Evolutionary conservation across 2,329 filamentous ascomycete genomes (phyloP), one percentile per base, ranked within the genome.

Genomic region (Rhynchosporium secalis): DNA sequence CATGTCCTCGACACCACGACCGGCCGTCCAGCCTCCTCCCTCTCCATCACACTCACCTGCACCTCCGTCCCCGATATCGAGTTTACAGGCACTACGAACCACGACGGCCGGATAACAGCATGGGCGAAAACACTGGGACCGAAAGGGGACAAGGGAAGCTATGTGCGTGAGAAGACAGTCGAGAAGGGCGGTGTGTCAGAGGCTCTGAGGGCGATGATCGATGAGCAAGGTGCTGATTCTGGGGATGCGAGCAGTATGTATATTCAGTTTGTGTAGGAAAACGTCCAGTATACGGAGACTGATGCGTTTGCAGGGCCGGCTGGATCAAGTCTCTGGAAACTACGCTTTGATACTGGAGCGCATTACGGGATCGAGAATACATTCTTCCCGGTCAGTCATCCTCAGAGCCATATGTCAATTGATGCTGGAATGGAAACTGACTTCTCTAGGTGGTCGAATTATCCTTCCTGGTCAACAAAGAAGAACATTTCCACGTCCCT

Each of bases 1-100:
- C 91, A 95, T 80, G 85, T 93, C 76, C 90, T 95, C 75, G 90
- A 95, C 80, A 94, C 90, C 10, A 84, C 86, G n/a, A 78, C 83
- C 65, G 91, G 91, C 72, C 82, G 82, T 62, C 91, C 91, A 28
- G 91, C 85, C 15, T 76, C 81, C 61, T 79, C 80, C 65, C 84
- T 95, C 70, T 81, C 81, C 67, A 89, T 93, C 62, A 85, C 70
- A 15, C 56, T 70, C 62, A 47, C 62, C 72, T 62, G 63, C 73
- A 12, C 65, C 69, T 75, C 61, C 62, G 65, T 70, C 70, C 73
- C 68, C 64, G 52, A 69, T 73, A 12, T 77, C 71, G 76, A 79
- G 56, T 91, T 90, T 75, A 83, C 82, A 70, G 86, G 83, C n/a
- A 80, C 77, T 54, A 94, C 91, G 55, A 90, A 94, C 77, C 78